Base-by-base conservation (phyloP, 2,329 filamentous ascomycete genomes). In the Venturia nashicola region DNA sequence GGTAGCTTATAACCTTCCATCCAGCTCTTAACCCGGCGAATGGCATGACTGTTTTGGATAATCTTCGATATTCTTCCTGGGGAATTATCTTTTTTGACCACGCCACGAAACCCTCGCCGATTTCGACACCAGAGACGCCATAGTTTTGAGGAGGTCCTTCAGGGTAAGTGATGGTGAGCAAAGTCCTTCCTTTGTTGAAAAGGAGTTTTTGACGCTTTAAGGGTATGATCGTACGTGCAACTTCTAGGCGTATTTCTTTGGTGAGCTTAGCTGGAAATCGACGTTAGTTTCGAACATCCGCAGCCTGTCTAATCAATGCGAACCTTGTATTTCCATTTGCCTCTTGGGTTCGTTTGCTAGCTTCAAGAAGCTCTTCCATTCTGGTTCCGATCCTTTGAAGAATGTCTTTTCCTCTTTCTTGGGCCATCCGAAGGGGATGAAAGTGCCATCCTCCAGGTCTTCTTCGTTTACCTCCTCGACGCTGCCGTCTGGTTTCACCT, bases 381-480 rank as follows among this genome's bases (percentile, higher is more conserved):
- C 80, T 3, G 79, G 79, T 72, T 82, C 80, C n/a, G 75, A 77
- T 32, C 77, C 78, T 68, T 74, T 78, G 71, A 80, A 82, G 65
- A 72, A 80, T 3, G 71, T 74, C 43, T 70, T 68, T 4, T 74
- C 76, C 64, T 74, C 68, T 64, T 75, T 72, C 61, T 71, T 75
- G n/a, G 78, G 72, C 67, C 77, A 76, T 6, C 78, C 78, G 32
- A 81, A 71, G 27, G 80, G 79, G 36, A 82, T 75, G 71, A 82
- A 82, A 18, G 78, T 65, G 70, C 64, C 64, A 40, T 69, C 65
- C 27, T 66, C 65, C 32, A 68, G 67, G 9, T 70, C 68, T 5
- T 72, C 70, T 8, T 74, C 73, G 0, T 72, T 71, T 1, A 70
- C 68, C 2, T 71, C 71, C 8, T 74, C 69, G 14, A 55, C 32